Evolutionary conservation across 2,329 filamentous ascomycete genomes (phyloP), one percentile per base, ranked within the genome.

Genomic region (Penicillium sp.): DNA sequence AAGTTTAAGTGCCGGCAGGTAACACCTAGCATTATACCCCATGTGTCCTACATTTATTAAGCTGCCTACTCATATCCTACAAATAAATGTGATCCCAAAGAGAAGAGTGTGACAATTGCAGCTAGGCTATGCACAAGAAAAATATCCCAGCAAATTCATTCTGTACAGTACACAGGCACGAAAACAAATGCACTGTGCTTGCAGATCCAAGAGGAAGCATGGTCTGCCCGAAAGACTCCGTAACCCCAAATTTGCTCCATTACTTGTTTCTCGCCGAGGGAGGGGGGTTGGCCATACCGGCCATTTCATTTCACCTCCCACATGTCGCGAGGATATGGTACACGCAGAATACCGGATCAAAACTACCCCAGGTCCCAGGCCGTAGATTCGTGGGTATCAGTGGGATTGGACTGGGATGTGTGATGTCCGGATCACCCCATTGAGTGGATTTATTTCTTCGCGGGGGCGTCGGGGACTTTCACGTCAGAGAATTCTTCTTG

Each of bases 401-500:
- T 42, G 13, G 19, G 39, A 11, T n/a, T 19, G 35, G n/a, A 39
- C 39, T 42, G 39, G 19, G 39, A 13, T 42, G 1, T 42, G 19
- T 42, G 5, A 23, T 13, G 39, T 27, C 19, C 25, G 33, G 14
- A 19, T 50, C 33, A 21, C 25, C 9, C 13, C 48, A 27, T 19
- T 19, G 52, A 46, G 19, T n/a, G 35, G 25, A 21, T 46, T 45
- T 62, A 69, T 65, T 73, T 66, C 58, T 62, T 50, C 57, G 54
- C 65, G 48, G 91, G 88, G 52, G 84, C 81, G 72, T 91, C 90
- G 27, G 95, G 95, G 37, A 98, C 88, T 72, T 92, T 88, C 67
- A 98, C 93, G 73, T 99, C 95, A 57, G 93, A 91, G 79, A 99
- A 99, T 65, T 97, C 91, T 76, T 98, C 95, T 77, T 98, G 95